Percentiles rank a stretch among this genome's conserved stretches.
These are phyloP conservation scores for Verticillium tricorpus DNA, from an alignment of 2,329 filamentous ascomycete species.

Conservation along the genomic window DNA sequence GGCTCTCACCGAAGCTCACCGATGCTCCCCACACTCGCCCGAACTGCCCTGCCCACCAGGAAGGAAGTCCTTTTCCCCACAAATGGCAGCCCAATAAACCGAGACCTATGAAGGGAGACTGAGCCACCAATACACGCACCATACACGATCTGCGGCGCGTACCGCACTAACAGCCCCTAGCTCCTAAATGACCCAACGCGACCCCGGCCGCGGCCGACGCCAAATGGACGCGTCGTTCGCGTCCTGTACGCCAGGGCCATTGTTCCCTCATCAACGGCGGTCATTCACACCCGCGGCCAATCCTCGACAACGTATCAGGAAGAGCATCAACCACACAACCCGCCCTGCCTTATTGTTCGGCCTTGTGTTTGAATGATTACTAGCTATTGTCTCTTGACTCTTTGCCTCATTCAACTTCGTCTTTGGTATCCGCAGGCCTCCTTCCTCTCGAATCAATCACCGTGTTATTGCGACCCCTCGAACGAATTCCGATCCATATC, in stretches of 20 bases:
- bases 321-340: not conserved
- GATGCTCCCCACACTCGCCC: too few species aligned
- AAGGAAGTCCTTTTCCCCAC: too few species aligned
- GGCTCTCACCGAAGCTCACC: too few species aligned
- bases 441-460: not conserved
- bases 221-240: conserved; percentile 27
- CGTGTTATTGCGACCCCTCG: not conserved
- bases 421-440: not conserved
- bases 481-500: too few species aligned
- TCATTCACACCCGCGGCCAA: not conserved
- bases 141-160: too few species aligned
- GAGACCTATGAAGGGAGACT: too few species aligned
- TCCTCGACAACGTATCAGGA: not conserved
- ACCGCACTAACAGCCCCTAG: too few species aligned
- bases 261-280: not conserved
- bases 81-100: too few species aligned
- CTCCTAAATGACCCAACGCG: conserved; percentile 2
- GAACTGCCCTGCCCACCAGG: too few species aligned
- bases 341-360: not conserved
- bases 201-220: conserved; percentile 18
- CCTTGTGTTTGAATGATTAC: not conserved
- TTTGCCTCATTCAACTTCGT: not conserved
- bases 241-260: conserved; percentile 12
- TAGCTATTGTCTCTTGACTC: not conserved
- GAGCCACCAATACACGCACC: too few species aligned